Base-by-base conservation (phyloP, 2,329 filamentous ascomycete genomes). In the Annulohypoxylon truncatum region DNA sequence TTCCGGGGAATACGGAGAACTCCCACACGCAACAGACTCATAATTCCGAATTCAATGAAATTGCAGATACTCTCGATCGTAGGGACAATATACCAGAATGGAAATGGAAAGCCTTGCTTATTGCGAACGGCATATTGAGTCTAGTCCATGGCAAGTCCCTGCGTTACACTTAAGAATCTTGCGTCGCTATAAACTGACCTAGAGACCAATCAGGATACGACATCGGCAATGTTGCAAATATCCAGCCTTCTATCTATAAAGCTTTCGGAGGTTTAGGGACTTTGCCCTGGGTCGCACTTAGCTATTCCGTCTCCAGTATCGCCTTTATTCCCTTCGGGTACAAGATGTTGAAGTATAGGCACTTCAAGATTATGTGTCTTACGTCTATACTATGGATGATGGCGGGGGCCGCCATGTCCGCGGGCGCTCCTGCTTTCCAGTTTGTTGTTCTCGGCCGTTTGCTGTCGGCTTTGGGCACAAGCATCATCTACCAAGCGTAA, bases 221-320 rank as follows among this genome's bases (percentile, higher is more conserved):
- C 64, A 74, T 80, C 6, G 79, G 79, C 65, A 81, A 83, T 58
- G 81, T 83, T 15, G 83, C 85, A 6, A 84, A 88, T 68, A 84
- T 86, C 50, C 89, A 88, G 73, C 79, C 78, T 7, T 85, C 84
- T 2, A 83, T 89, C 51, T 89, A 89, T 74, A 78, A 84, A 55
- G 84, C 83, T 20, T 79, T 81, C 46, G 76, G 77, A 4, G 70
- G 77, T 9, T 76, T 82, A 35, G 75, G 79, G 33, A 71, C 80
- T 1, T 72, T 82, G 4, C 76, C 78, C 3, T 81, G 79, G 80
- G 73, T 82, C n/a, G 75, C 73, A 24, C 71, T 81, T 10, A 76
- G 74, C 6, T 81, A 79, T 61, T 76, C 76, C 0, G 66, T 78
- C 10, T 75, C 73, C 58, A 76, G 76, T 64, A 74, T 79, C 13